Conservation (phyloP, 345 rosid species). For the Adansonia digitata region DNA sequence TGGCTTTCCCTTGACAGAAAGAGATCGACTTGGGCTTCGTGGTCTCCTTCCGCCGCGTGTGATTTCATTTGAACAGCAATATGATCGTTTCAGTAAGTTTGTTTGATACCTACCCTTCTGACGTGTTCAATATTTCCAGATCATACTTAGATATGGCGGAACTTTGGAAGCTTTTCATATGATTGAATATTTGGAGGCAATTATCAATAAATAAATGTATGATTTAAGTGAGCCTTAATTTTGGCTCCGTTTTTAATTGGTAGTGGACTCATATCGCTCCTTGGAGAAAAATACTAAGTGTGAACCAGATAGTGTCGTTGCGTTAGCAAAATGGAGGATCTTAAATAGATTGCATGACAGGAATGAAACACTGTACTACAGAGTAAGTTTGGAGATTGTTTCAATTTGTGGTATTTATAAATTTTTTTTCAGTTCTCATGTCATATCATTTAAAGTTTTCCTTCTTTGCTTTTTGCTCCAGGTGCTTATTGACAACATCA, state of each 20-base stretch:
- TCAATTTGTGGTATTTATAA: slow-evolving; percentile 10
- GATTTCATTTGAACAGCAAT: slow-evolving; percentile 81
- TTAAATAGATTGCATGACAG: slow-evolving; percentile 95
- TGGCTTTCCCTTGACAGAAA: slow-evolving; percentile 89
- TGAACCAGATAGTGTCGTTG: slow-evolving; percentile 54
- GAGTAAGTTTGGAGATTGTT: slow-evolving; percentile 43
- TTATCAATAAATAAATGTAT: not conserved
- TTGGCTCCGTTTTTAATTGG: slow-evolving; percentile 16
- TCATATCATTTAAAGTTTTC: not conserved
- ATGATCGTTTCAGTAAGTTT: slow-evolving; percentile 93
- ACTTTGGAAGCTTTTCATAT: not conserved
- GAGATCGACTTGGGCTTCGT: slow-evolving; percentile 90
- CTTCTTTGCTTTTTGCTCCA: slow-evolving; percentile 27
- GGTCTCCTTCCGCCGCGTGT: slow-evolving; percentile 98
- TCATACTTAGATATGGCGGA: not conserved
- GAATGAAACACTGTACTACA: slow-evolving; percentile 87
- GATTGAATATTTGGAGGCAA: not conserved
- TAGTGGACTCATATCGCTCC: slow-evolving; percentile 89
- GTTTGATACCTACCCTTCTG: slow-evolving; percentile 18
- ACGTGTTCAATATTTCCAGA: slow-evolving; percentile 2
- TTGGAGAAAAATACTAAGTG: slow-evolving; percentile 76
- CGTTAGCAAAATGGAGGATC: slow-evolving; percentile 97
- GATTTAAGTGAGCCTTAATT: not conserved
- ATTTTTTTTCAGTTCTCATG: too few relatives aligned
- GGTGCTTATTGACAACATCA: slow-evolving; percentile 95